A percentile compares a stretch with the other conserved stretches of the same genome.
phyloP scores from a whole-genome alignment of 2,329 filamentous ascomycete genomes.

The Teratosphaeria pseudoeucalypti region DNA sequence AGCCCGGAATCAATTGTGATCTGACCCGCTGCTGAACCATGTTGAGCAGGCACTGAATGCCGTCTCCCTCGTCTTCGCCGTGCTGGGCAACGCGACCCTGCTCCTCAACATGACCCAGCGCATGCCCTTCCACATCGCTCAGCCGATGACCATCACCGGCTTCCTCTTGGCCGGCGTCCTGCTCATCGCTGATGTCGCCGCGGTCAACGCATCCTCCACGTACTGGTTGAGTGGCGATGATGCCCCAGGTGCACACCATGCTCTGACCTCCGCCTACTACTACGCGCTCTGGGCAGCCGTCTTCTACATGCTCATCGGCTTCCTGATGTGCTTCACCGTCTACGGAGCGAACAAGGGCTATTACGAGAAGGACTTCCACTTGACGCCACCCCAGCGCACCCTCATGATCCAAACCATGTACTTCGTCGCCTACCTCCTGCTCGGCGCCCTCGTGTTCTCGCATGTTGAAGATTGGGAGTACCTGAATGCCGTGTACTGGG shows the following conservation, averaged over 20 bases:
- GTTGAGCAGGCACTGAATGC: slow-evolving; percentile 38
- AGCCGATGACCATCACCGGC: slow-evolving; percentile 51
- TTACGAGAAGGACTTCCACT: slow-evolving; percentile 45
- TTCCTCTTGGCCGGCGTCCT: slow-evolving; percentile 46
- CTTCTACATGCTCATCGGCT: slow-evolving; percentile 46
- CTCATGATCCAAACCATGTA: slow-evolving; percentile 44
- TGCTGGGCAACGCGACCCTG: slow-evolving; percentile 45
- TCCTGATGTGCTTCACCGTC: slow-evolving; percentile 45
- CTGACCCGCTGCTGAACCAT: not conserved
- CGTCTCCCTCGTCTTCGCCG: slow-evolving; percentile 43
- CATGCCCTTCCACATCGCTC: slow-evolving; percentile 44
- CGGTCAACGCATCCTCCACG: slow-evolving; percentile 33
- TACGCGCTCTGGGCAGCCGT: slow-evolving; percentile 49
- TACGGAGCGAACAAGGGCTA: slow-evolving; percentile 44
- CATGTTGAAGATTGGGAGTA: slow-evolving; percentile 44
- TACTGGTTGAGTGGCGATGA: slow-evolving; percentile 32
- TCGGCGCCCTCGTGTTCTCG: slow-evolving; percentile 38
- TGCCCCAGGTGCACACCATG: slow-evolving; percentile 25
- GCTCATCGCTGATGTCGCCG: slow-evolving; percentile 42
- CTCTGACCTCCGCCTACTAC: slow-evolving; percentile 48
- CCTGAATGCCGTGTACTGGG: slow-evolving; percentile 46
- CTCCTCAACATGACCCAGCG: slow-evolving; percentile 51
- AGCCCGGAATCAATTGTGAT: not conserved
- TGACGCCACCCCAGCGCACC: slow-evolving; percentile 47
- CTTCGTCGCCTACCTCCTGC: slow-evolving; percentile 38